Evolutionary conservation across 768 basidiomycete genomes (phyloP), one percentile per base, ranked within the genome.

Genomic region (Phaeolepiota aurea): DNA sequence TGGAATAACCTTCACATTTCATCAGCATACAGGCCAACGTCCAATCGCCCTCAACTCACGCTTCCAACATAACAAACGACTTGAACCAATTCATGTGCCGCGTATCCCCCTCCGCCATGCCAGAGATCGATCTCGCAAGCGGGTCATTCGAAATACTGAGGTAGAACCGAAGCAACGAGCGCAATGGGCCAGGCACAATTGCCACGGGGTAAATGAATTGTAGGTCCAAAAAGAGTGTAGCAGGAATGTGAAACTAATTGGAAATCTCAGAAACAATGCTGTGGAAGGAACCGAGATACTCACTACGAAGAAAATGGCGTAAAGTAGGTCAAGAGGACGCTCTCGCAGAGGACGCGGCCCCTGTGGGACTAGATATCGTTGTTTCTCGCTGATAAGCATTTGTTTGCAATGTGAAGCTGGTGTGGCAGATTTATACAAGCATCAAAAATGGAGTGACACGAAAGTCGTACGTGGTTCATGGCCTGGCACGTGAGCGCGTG

Each of bases 221-320:
- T 10, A 80, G 56, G 58, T 91, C 89, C 32, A 90, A 58, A 19
- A 81, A 52, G 5, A 90, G 50, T 3, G 87, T 77, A 3, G 81
- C 76, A 0, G 79, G 73, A 22, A 88, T 63, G 52, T 91, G 87
- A 1, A 79, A 62, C 68, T 69, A 40, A 20, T 20, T 19, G 35
- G 15, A 20, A 36, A 20, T 38, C 2, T 32, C n/a, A n/a, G 23
- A 20, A 25, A 22, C 9, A 16, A 22, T 21, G 31, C 20, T 19
- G 1, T 13, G 16, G 5, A 22, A 35, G 20, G 32, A 22, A 37
- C 9, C 3, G 21, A 19, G 20, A 5, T 14, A 54, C 75, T 44
- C 45, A 79, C 84, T 42, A 79, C 49, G 48, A 87, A 88, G 63
- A 85, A 89, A 0, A 51, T 37, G 45, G 86, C 83, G 54, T 88